A percentile compares a stretch with the other conserved stretches of the same genome.
Conservation (phyloP, 2,329 filamentous ascomycete genomes). For the Dissoconium aciculare region DNA sequence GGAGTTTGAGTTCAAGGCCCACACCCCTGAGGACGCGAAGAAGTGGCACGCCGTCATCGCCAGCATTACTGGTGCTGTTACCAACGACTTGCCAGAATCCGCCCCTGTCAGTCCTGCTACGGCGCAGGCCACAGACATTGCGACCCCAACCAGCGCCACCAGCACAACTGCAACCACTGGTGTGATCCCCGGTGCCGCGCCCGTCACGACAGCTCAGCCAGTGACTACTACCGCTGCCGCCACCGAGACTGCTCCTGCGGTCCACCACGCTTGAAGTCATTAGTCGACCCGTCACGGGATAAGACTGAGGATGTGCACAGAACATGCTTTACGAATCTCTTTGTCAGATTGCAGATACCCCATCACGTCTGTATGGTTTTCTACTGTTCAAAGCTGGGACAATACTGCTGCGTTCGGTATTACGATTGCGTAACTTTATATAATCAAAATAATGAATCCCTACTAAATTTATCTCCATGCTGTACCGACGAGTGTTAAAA, state of each 20-base stretch:
- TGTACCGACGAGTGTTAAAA: too few relatives aligned
- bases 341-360: too few relatives aligned
- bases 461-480: too few relatives aligned
- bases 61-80: slow-evolving; percentile 39
- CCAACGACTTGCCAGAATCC: slow-evolving; percentile 26
- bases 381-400: too few relatives aligned
- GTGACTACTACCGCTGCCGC: slow-evolving; percentile 1
- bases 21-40: slow-evolving; percentile 61
- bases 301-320: too few relatives aligned
- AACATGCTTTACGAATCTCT: too few relatives aligned
- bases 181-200: neutral
- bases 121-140: neutral
- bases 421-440: too few relatives aligned
- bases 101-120: slow-evolving; percentile 21
- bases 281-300: too few relatives aligned
- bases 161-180: neutral
- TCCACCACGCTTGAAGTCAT: too few relatives aligned
- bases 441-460: too few relatives aligned
- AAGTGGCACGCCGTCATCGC: slow-evolving; percentile 71
- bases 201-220: slow-evolving; percentile 1
- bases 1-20: slow-evolving; percentile 78
- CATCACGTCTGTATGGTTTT: too few relatives aligned
- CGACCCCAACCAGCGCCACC: slow-evolving; percentile 3
- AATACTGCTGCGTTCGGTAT: too few relatives aligned
- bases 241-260: neutral